A percentile compares a stretch with the other conserved stretches of the same genome.
These are phyloP conservation scores for Paecilomyces niveus DNA, from an alignment of 2,329 filamentous ascomycete species.

Conservation along the genomic window DNA sequence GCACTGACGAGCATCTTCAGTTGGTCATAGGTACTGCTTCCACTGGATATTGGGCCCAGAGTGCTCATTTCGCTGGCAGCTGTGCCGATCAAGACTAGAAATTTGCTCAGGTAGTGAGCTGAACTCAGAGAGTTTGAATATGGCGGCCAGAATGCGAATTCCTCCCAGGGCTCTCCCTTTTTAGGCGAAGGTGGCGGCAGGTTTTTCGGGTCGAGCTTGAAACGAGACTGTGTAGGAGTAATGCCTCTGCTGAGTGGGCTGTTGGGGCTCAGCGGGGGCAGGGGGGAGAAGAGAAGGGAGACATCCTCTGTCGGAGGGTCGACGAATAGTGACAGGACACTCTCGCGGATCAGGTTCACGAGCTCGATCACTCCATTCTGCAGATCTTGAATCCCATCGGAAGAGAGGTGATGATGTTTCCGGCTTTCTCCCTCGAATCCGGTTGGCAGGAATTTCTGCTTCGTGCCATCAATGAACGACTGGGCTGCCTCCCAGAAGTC, in stretches of 20 bases:
- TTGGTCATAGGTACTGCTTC: constrained; percentile 56
- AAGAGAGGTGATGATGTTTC: constrained; percentile 71
- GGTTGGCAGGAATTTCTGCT: constrained; percentile 69
- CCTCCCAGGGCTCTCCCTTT: constrained; percentile 81
- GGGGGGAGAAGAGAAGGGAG: constrained; percentile 75
- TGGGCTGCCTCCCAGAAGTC: constrained; percentile 93
- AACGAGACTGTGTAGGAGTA: constrained; percentile 61
- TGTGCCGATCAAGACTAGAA: constrained; percentile 74
- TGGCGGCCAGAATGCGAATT: constrained; percentile 93
- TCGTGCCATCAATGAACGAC: constrained; percentile 79
- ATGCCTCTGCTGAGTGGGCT: constrained; percentile 53
- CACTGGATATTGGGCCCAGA: constrained; percentile 58
- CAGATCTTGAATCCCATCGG: constrained; percentile 62
- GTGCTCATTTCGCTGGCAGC: constrained; percentile 80
- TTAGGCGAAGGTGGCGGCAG: constrained; percentile 69
- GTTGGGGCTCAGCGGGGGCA: constrained; percentile 58
- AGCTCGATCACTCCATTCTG: constrained; percentile 74
- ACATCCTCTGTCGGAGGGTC: constrained; percentile 88
- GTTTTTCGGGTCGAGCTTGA: constrained; percentile 72
- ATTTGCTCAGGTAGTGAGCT: constrained; percentile 80
- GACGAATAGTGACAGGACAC: constrained; percentile 72
- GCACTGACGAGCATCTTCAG: constrained; percentile 68
- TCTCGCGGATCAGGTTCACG: constrained; percentile 74
- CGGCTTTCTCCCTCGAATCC: constrained; percentile 77
- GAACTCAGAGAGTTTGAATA: constrained; percentile 86